Conservation (phyloP, 2,329 filamentous ascomycete species). For the Chaetomium sp. region DNA sequence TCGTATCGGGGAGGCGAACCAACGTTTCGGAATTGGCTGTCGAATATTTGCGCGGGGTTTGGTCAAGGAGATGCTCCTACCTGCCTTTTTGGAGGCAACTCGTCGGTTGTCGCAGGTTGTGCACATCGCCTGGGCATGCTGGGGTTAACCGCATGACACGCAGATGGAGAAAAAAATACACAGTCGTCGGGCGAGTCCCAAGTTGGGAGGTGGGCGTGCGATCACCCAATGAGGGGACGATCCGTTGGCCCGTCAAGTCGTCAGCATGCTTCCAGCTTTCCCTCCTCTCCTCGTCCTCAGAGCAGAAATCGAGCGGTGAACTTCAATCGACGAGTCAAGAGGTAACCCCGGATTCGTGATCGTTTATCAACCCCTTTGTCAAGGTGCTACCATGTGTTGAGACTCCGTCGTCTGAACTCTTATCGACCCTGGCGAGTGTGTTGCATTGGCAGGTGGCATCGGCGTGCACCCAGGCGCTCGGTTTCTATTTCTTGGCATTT, state of each 20-base stretch:
- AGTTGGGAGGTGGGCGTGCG: constrained; percentile 10
- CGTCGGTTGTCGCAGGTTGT: neutral
- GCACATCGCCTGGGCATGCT: neutral
- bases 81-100: constrained; percentile 1
- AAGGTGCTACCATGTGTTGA: too few species aligned
- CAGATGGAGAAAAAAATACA: neutral
- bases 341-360: too few species aligned
- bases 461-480: too few species aligned
- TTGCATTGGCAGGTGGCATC: too few species aligned
- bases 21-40: too few species aligned
- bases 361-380: too few species aligned
- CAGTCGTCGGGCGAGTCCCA: neutral
- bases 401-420: too few species aligned
- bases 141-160: neutral
- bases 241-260: neutral
- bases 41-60: too few species aligned
- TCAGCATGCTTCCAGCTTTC: neutral
- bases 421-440: too few species aligned
- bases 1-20: neutral
- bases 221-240: constrained; percentile 7
- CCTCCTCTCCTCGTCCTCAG: neutral
- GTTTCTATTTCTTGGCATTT: too few species aligned
- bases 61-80: neutral
- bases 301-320: neutral
- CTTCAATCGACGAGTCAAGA: too few species aligned